Evolutionary conservation across 345 rosid genomes (phyloP), one percentile per base, ranked within the genome.

Genomic region (Moricandia moricandioides): DNA sequence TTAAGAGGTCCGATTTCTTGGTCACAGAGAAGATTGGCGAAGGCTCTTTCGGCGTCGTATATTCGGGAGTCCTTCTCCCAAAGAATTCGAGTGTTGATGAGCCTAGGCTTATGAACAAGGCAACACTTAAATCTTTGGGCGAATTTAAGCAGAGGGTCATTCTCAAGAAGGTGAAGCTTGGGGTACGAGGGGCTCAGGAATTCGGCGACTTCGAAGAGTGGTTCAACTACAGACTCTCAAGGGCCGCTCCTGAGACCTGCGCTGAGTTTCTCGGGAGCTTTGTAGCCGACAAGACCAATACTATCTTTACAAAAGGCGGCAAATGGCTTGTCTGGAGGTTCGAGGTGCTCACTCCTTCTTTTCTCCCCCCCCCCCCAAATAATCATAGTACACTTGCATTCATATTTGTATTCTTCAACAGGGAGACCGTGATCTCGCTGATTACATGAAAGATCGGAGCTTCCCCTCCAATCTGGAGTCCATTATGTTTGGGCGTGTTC

Each of bases 301-400:
- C 88, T 3, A 83, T 76, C 59, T 93, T 83, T 73, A 84, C 86
- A 0, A 88, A 86, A 81, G 97, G 96, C 66, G 99, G 87, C 29
- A 95, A 90, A 77, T 95, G 99, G 97, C 99, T 95, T 30, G 97
- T 95, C 47, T 95, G 99, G 99, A 95, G 86, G 84, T 95, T 90
- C 78, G 99, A 95, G 97, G 97, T 37, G 18, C 39, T 62, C 35
- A 5, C 35, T 33, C 37, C 5, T 33, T 7, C 8, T 33, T 33
- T 33, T 33, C 37, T 33, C 76, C 34, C 14, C 1, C 4, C 4
- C 45, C 52, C 40, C 1, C 1, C 3, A 27, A 27, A 27, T 27
- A 1, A 3, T 27, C 1, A 3, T 1, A 27, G 1, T 27, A 27
- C 29, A 27, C 29, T 27, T 27, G 1, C 3, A 3, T 31, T 31